Conservation (phyloP, 352 stramenopile genomes). For the Phytophthora cryptogea region DNA sequence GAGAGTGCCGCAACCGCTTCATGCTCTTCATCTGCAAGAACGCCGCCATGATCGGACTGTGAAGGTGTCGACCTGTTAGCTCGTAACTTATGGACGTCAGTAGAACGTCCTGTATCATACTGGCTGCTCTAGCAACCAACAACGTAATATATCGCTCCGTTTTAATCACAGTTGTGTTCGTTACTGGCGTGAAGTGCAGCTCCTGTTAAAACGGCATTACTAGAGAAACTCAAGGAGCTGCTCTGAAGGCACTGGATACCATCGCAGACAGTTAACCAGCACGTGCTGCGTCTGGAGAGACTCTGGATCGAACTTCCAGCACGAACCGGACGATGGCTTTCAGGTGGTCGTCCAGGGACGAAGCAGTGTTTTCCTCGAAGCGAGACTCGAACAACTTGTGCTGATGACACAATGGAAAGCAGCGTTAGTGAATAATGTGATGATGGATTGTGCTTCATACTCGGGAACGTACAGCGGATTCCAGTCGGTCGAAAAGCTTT, state of each 20-base stretch:
- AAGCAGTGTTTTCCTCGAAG: slow-evolving; percentile 29
- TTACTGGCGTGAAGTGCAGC: slow-evolving; percentile 23
- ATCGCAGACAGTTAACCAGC: neutral
- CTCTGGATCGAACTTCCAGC: slow-evolving; percentile 18
- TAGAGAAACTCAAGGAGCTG: neutral
- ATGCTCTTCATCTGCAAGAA: slow-evolving; percentile 83
- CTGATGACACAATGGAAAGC: slow-evolving; percentile 5
- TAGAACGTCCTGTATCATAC: slow-evolving; percentile 25
- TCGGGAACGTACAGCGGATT: slow-evolving; percentile 25
- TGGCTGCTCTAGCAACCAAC: slow-evolving; percentile 15
- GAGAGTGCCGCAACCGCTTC: slow-evolving; percentile 67
- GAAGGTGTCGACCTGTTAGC: slow-evolving; percentile 5
- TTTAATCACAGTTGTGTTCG: slow-evolving; percentile 14
- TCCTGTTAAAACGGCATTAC: slow-evolving; percentile 10
- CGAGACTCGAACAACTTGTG: slow-evolving; percentile 22
- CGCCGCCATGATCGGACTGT: slow-evolving; percentile 67
- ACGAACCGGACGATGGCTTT: slow-evolving; percentile 29
- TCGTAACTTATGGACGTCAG: slow-evolving; percentile 32
- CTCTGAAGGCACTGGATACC: neutral
- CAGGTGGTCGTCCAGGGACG: slow-evolving; percentile 23
- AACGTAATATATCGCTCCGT: slow-evolving; percentile 28
- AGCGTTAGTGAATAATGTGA: neutral
- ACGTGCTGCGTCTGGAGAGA: neutral
- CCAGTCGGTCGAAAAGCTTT: slow-evolving; percentile 24
- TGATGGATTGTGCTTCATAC: neutral